phyloP scores from a whole-genome alignment of 257 asterid species.

The Forsythia viridissima region DNA sequence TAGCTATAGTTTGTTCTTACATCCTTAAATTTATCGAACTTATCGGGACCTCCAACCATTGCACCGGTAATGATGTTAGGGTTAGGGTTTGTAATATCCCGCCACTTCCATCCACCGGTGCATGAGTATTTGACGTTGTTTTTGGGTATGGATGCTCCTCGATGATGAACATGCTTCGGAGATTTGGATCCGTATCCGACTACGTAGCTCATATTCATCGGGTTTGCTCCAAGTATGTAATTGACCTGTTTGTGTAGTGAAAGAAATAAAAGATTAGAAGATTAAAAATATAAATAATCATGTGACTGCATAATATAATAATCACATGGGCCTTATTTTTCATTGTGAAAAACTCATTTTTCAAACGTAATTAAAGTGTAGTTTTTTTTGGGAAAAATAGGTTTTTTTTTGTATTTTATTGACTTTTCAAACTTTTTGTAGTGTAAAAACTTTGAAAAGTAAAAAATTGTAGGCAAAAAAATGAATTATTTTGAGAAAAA shows the following conservation, averaged over 20 bases:
- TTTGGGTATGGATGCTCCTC: slow-evolving; percentile 78
- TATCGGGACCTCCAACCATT: slow-evolving; percentile 91
- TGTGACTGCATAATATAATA: not conserved
- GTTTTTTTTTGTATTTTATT: too few relatives aligned
- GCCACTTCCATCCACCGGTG: slow-evolving; percentile 76
- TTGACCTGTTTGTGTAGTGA: slow-evolving; percentile 41
- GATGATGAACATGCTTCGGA: slow-evolving; percentile 81
- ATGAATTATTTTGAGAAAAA: too few relatives aligned
- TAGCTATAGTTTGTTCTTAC: slow-evolving; percentile 59
- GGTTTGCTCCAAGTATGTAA: slow-evolving; percentile 76
- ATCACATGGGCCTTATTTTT: too few relatives aligned
- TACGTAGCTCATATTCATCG: slow-evolving; percentile 75
- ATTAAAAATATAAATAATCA: not conserved
- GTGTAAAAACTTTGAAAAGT: too few relatives aligned
- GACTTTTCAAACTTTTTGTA: too few relatives aligned
- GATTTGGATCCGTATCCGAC: slow-evolving; percentile 70
- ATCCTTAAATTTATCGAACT: slow-evolving; percentile 68
- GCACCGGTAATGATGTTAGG: slow-evolving; percentile 75
- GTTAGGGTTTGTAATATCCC: slow-evolving; percentile 51
- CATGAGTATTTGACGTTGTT: slow-evolving; percentile 60
- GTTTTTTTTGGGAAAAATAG: too few relatives aligned
- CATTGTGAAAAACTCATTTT: too few relatives aligned
- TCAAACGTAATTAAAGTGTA: too few relatives aligned
- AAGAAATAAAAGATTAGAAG: not conserved
- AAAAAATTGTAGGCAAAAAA: too few relatives aligned